phyloP scores from a whole-genome alignment of 176 grass and related monocot genomes.

The Zizania latifolia region DNA sequence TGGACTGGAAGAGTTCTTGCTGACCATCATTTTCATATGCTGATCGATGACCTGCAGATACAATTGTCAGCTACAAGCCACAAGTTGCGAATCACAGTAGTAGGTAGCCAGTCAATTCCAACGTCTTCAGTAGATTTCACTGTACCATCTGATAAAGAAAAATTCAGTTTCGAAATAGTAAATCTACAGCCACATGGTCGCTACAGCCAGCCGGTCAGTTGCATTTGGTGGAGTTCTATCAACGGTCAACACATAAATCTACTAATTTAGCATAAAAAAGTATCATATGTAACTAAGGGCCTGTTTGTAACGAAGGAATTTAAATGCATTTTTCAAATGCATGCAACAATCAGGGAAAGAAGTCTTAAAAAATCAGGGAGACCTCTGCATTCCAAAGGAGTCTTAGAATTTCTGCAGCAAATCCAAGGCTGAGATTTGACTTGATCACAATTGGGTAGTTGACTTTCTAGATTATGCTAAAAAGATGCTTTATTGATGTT shows the following conservation, averaged over 20 bases:
- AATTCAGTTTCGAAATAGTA: not conserved
- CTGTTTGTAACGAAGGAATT: too few species aligned
- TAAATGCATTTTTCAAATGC: too few species aligned
- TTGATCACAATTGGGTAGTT: too few species aligned
- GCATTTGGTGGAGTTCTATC: not conserved
- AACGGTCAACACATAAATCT: too few species aligned
- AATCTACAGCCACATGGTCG: not conserved
- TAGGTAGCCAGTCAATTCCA: too few species aligned
- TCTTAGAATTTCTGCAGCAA: too few species aligned
- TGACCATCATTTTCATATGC: slow-evolving; percentile 24
- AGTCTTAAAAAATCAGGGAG: too few species aligned
- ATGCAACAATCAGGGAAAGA: too few species aligned
- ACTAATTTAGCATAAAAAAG: too few species aligned
- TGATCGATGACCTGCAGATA: not conserved
- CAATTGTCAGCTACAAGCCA: not conserved
- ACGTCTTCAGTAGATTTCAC: not conserved
- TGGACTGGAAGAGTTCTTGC: slow-evolving; percentile 13
- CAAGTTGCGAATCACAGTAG: not conserved
- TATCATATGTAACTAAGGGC: too few species aligned
- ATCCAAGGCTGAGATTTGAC: slow-evolving; percentile 14
- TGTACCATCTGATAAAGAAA: not conserved
- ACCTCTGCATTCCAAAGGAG: too few species aligned
- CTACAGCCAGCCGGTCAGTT: too few species aligned
- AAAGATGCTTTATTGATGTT: not conserved
- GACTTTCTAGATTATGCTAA: not conserved